phyloP scores from a whole-genome alignment of 495 filamentous ascomycete species.

The Pseudomonodictys pantanalensis region DNA sequence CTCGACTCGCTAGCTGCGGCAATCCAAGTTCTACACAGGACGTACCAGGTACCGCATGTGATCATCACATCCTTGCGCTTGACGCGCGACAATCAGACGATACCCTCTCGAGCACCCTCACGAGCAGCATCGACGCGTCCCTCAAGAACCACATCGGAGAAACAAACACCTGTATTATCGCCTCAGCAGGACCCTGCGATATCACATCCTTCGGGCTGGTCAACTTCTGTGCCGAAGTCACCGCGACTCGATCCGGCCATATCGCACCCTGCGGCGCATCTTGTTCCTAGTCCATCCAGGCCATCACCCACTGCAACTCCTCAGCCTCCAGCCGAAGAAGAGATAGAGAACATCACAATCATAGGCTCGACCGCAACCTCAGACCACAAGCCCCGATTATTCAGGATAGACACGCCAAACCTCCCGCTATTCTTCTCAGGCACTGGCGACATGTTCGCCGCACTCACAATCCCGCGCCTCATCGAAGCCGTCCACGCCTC shows the following conservation, averaged over 20 bases:
- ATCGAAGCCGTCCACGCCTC: conserved; percentile 66
- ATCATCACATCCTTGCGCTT: conserved; percentile 83
- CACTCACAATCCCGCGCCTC: conserved; percentile 82
- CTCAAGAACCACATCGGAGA: conserved; percentile 3
- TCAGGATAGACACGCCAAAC: conserved; percentile 78
- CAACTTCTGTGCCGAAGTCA: too few species aligned
- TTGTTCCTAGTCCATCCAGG: neutral
- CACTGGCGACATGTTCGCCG: conserved; percentile 97
- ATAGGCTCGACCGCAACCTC: conserved; percentile 71
- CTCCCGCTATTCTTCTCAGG: conserved; percentile 92
- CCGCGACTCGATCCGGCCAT: neutral
- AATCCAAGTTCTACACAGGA: conserved; percentile 71
- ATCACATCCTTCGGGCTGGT: conserved; percentile 20
- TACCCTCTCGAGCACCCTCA: conserved; percentile 36
- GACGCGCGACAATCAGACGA: conserved; percentile 35
- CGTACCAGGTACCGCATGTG: conserved; percentile 79
- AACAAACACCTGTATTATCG: conserved; percentile 3
- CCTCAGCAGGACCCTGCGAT: conserved; percentile 9
- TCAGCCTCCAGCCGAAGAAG: conserved; percentile 2
- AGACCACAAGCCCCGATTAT: conserved; percentile 64
- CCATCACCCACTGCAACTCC: neutral
- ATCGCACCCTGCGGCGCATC: conserved; percentile 1
- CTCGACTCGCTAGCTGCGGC: conserved; percentile 66
- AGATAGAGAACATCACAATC: conserved; percentile 57
- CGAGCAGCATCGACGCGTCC: conserved; percentile 40